phyloP scores from a whole-genome alignment of 2,329 filamentous ascomycete species.

The Incumbomyces lentus region DNA sequence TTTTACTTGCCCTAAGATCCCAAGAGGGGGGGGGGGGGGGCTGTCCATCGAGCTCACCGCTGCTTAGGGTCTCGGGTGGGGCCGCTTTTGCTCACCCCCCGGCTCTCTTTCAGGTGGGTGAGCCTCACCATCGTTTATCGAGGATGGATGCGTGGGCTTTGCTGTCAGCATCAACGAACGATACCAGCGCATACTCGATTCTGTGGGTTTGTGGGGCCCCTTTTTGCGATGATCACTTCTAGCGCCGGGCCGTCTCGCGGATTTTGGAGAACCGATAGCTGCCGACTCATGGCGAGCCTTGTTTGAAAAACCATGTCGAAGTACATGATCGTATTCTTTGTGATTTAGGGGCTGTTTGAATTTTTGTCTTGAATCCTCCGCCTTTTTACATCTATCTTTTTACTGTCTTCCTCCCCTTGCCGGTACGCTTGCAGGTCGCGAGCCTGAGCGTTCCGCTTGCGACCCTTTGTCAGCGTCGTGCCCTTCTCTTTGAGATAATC shows the following conservation, averaged over 20 bases:
- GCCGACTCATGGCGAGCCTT: too few relatives aligned
- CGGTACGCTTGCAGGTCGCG: slow-evolving; percentile 1
- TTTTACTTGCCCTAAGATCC: too few relatives aligned
- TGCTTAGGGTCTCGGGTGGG: neutral
- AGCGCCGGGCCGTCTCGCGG: too few relatives aligned
- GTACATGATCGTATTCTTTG: too few relatives aligned
- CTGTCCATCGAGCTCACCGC: slow-evolving; percentile 1
- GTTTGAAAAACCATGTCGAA: too few relatives aligned
- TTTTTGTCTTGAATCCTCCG: neutral
- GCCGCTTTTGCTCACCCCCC: slow-evolving; percentile 3
- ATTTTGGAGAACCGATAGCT: too few relatives aligned
- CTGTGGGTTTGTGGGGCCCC: neutral
- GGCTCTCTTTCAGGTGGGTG: slow-evolving; percentile 1
- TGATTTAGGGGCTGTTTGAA: too few relatives aligned
- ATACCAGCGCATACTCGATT: too few relatives aligned
- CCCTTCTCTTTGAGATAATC: slow-evolving; percentile 15
- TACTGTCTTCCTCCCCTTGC: slow-evolving; percentile 7
- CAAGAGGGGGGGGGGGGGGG: too few relatives aligned
- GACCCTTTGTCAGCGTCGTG: slow-evolving; percentile 10
- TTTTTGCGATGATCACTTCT: neutral
- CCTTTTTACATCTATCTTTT: slow-evolving; percentile 10
- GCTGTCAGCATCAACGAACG: neutral
- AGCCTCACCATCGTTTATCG: too few relatives aligned
- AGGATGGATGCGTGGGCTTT: neutral
- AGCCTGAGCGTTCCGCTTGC: neutral